Evolutionary conservation across 2,329 filamentous ascomycete genomes (phyloP).

Genomic region (Zymoseptoria ardabiliae): DNA sequence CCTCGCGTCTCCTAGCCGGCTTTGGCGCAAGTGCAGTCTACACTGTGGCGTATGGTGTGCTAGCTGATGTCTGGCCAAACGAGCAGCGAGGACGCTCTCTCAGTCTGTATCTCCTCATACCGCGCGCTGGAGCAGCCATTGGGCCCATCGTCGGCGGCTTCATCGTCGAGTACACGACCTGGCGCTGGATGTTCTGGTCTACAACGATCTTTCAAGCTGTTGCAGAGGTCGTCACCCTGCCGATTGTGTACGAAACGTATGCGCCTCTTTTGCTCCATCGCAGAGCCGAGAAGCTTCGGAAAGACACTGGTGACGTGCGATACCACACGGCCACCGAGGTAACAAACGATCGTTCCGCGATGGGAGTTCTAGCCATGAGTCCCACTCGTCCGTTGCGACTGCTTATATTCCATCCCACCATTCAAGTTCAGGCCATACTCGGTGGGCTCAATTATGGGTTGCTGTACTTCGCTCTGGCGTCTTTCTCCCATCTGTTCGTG

Average conservation of each 20-base stretch:
- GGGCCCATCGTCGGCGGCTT: conserved; percentile 30
- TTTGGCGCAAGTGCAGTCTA: conserved; percentile 41
- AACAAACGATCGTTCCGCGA: conserved; percentile 3
- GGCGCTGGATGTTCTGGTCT: conserved; percentile 40
- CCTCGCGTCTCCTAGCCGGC: conserved; percentile 42
- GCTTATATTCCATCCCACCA: conserved; percentile 14
- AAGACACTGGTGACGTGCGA: conserved; percentile 30
- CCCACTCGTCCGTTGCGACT: conserved; percentile 33
- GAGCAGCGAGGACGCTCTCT: conserved; percentile 15
- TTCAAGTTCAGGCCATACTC: conserved; percentile 11
- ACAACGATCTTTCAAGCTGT: conserved; percentile 31
- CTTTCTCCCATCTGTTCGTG: conserved; percentile 34
- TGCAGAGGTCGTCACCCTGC: conserved; percentile 20
- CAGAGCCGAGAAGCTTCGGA: conserved; percentile 31
- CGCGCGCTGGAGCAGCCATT: conserved; percentile 14
- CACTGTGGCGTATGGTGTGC: conserved; percentile 16
- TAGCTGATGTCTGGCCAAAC: conserved; percentile 15
- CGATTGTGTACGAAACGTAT: conserved; percentile 34
- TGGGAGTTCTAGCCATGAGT: conserved; percentile 25
- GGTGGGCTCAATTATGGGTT: conserved; percentile 11
- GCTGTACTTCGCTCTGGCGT: conserved; percentile 37
- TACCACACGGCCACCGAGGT: conserved; percentile 48
- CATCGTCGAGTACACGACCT: conserved; percentile 28
- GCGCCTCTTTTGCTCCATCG: conserved; percentile 31
- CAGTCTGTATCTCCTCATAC: conserved; percentile 13